Evolutionary conservation across 352 stramenopile genomes (phyloP).

Genomic region (Phytopythium sindhum): DNA sequence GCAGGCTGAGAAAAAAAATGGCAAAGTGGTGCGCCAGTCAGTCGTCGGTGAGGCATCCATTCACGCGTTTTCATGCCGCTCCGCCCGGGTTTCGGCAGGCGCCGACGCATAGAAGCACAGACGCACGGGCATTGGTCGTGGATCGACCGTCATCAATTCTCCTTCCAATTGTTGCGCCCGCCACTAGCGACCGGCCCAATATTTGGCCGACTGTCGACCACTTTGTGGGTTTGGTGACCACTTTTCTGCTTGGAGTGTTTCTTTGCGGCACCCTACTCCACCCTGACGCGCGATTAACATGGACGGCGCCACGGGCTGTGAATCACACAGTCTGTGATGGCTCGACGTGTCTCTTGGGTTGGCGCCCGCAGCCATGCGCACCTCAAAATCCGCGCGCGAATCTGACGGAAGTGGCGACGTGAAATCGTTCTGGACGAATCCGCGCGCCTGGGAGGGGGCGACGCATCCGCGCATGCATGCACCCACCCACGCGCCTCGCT

Average conservation of each 20-base stretch:
- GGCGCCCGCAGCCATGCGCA: background rate
- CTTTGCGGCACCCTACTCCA: background rate
- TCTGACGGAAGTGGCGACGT: too few species aligned
- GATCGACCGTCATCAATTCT: background rate
- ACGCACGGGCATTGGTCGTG: background rate
- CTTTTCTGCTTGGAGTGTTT: slow-evolving; percentile 4
- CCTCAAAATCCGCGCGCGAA: background rate
- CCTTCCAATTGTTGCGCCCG: too few species aligned
- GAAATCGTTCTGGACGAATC: too few species aligned
- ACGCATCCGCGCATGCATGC: background rate
- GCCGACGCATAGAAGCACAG: background rate
- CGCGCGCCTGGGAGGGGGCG: background rate
- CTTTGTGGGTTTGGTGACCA: background rate
- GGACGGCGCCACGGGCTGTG: background rate
- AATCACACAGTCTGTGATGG: too few species aligned
- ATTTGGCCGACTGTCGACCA: background rate
- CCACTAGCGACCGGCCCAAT: background rate
- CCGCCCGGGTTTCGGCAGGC: too few species aligned
- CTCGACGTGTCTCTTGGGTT: slow-evolving; percentile 11
- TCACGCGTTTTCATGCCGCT: too few species aligned
- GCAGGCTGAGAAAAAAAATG: too few species aligned
- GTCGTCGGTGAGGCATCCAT: background rate
- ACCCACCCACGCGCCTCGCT: background rate
- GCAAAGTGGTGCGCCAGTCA: background rate
- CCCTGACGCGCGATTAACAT: background rate